These are phyloP conservation scores for Aspergillus felis DNA, from an alignment of 2,329 filamentous ascomycete species.

Conservation along the genomic window DNA sequence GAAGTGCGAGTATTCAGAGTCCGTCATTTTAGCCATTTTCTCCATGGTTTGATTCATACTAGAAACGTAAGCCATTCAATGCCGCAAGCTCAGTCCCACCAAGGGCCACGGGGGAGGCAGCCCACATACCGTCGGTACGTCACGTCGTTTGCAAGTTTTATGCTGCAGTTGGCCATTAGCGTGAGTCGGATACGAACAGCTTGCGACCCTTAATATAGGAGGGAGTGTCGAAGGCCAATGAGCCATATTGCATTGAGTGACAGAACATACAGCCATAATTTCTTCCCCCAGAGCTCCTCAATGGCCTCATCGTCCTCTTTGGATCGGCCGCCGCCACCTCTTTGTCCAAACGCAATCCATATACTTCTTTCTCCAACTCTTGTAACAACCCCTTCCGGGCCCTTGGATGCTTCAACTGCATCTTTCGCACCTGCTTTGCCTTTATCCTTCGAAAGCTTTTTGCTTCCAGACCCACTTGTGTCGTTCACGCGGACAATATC, in stretches of 20 bases:
- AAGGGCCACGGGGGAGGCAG: not conserved
- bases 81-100: not conserved
- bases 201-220: not conserved
- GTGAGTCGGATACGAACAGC: not conserved
- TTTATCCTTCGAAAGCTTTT: conserved; percentile 29
- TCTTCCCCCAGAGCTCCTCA: conserved; percentile 51
- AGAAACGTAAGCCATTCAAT: conserved; percentile 6
- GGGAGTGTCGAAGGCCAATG: not conserved
- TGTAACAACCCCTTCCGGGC: conserved; percentile 46
- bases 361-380: conserved; percentile 40
- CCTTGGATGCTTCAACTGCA: conserved; percentile 25
- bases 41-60: conserved; percentile 64
- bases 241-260: not conserved
- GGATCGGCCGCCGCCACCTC: conserved; percentile 27
- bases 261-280: conserved; percentile 59
- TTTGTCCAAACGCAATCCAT: conserved; percentile 44
- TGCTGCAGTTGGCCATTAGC: conserved; percentile 38
- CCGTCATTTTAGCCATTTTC: conserved; percentile 52
- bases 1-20: conserved; percentile 54
- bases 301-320: conserved; percentile 42
- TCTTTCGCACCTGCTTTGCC: conserved; percentile 29
- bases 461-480: conserved; percentile 21
- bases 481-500: conserved; percentile 46
- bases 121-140: conserved; percentile 56
- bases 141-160: conserved; percentile 64